A percentile compares a stretch with the other conserved stretches of the same genome.
These are phyloP conservation scores for Beta lomatogona DNA, from an alignment of 179 eudicot genomes.

Conservation along the genomic window DNA sequence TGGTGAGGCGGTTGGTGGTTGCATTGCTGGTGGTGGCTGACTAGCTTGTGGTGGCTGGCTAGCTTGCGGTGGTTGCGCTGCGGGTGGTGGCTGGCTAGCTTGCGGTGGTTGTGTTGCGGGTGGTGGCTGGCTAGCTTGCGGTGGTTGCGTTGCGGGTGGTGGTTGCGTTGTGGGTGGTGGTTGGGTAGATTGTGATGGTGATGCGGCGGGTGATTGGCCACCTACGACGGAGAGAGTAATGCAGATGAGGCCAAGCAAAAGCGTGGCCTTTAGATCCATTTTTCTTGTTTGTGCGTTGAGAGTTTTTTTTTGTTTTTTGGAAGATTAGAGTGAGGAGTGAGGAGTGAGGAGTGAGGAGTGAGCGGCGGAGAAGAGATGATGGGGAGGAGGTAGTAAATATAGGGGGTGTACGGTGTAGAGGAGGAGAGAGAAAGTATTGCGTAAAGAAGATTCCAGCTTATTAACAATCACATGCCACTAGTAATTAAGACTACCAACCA, in stretches of 20 bases:
- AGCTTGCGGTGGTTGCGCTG: constrained; percentile 7
- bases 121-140: constrained; percentile 8
- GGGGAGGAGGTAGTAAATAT: background rate
- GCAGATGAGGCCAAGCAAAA: constrained; percentile 45
- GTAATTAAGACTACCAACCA: constrained; percentile 16
- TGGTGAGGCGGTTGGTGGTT: constrained; percentile 18
- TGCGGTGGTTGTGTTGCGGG: constrained; percentile 19
- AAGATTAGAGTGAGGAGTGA: background rate
- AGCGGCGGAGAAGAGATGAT: constrained; percentile 1
- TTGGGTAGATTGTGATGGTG: constrained; percentile 32
- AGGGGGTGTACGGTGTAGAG: background rate
- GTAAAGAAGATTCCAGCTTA: constrained; percentile 16
- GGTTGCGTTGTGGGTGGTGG: constrained; percentile 16
- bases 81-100: constrained; percentile 15
- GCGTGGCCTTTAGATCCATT: constrained; percentile 40
- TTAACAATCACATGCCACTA: background rate
- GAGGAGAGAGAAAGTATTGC: background rate
- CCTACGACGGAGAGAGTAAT: constrained; percentile 42
- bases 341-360: background rate
- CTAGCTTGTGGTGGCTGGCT: constrained; percentile 9
- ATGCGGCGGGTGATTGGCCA: constrained; percentile 45
- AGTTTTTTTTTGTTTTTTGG: too few relatives aligned
- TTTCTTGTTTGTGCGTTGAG: too few relatives aligned
- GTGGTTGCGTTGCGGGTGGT: constrained; percentile 21
- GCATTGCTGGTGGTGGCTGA: constrained; percentile 14